Evolutionary conservation across 805 yeast species (phyloP).

Genomic region (Isabelozyma heimii): DNA sequence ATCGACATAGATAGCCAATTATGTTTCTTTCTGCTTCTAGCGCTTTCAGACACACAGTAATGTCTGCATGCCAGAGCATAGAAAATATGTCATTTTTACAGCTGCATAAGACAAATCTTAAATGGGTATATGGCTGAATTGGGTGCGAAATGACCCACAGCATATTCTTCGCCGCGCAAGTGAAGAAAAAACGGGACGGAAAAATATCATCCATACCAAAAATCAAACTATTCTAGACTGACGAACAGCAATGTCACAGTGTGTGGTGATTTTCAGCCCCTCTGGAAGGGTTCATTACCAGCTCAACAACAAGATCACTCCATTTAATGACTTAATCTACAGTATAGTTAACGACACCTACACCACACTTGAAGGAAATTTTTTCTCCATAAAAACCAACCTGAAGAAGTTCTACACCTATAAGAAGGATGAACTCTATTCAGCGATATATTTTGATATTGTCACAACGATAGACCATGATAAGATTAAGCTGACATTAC

Average conservation of each 20-base stretch:
- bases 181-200: neutral
- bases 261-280: constrained; percentile 32
- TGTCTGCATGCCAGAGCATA: no score
- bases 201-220: neutral
- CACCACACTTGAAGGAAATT: constrained; percentile 22
- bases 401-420: constrained; percentile 36
- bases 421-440: constrained; percentile 22
- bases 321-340: constrained; percentile 38
- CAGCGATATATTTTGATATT: constrained; percentile 37
- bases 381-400: constrained; percentile 26
- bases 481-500: constrained; percentile 28
- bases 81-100: no score
- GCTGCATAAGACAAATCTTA: no score
- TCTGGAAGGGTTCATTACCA: constrained; percentile 38
- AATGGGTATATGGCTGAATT: no score
- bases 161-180: neutral
- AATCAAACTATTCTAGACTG: no score
- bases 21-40: no score
- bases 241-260: constrained; percentile 32
- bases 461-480: constrained; percentile 40
- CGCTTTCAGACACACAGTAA: no score
- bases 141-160: neutral
- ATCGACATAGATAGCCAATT: no score
- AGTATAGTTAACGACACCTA: constrained; percentile 32
- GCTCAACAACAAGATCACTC: constrained; percentile 30